Base-by-base conservation (phyloP, 177 flowering plant genomes). In the Vitis hybrid region DNA sequence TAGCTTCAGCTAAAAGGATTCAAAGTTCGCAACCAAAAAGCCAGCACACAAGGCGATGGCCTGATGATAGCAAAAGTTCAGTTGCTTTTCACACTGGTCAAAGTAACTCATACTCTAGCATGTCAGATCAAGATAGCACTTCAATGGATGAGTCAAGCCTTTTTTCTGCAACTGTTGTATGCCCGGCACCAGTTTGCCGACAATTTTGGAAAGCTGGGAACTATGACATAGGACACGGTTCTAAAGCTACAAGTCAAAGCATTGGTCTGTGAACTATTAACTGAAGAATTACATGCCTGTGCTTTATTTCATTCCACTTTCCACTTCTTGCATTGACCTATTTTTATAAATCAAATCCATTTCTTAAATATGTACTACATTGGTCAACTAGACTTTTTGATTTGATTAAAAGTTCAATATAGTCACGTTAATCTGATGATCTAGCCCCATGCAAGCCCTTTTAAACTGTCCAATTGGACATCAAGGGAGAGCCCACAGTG, bases 121-220 rank as follows among this genome's bases (percentile, higher is more conserved):
- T 81, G 19, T 72, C 82, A 66, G 90, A 84, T 57, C 88, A 78
- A 66, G 81, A 71, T 39, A 77, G 55, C 49, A 75, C 83, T 65
- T 83, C 82, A 48, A 61, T 67, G 56, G 88, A 86, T 67, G 94
- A 82, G 56, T 33, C 82, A 12, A 74, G 81, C 65, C 75, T 74
- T 56, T 72, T 87, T 65, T 85, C 88, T 19, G 22, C 85, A 51
- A 79, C 91, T 13, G 53, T 87, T 58, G 62, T 80, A 29, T 79
- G 78, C 72, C 79, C 91, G 10, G 88, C 90, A 10, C 94, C 97
- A 10, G 29, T 91, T 68, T 84, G 88, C 75, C 87, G 98, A 19
- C 96, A 90, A 66, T 95, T 95, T 66, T 95, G 98, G 98, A 93
- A 87, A 82, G 93, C 99, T 75, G 99, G 99, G 65, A 76, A 75